phyloP scores from a whole-genome alignment of 2,329 filamentous ascomycete species.

The Malbranchea zuffiana region DNA sequence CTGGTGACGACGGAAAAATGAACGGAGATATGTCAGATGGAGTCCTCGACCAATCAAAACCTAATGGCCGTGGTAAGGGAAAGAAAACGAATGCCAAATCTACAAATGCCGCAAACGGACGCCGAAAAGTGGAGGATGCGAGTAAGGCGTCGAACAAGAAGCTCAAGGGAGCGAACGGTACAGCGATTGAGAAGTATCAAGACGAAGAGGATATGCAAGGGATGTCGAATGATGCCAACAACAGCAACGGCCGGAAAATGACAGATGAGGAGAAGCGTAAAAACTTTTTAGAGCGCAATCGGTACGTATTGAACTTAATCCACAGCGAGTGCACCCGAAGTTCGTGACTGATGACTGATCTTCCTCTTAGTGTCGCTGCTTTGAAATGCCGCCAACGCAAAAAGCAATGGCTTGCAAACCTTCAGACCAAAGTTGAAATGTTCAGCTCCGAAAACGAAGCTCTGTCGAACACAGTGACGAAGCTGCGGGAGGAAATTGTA shows the following conservation, averaged over 20 bases:
- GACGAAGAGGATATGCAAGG: slow-evolving; percentile 65
- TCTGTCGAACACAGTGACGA: slow-evolving; percentile 69
- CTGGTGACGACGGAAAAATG: slow-evolving; percentile 36
- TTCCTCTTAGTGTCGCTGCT: slow-evolving; percentile 63
- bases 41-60: slow-evolving; percentile 55
- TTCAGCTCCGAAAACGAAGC: slow-evolving; percentile 87
- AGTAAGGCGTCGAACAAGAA: slow-evolving; percentile 65
- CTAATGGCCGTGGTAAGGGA: slow-evolving; percentile 53
- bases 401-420: slow-evolving; percentile 95
- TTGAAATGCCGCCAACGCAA: slow-evolving; percentile 95
- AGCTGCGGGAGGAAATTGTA: slow-evolving; percentile 83
- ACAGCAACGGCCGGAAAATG: slow-evolving; percentile 60
- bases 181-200: slow-evolving; percentile 39
- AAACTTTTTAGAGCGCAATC: slow-evolving; percentile 92
- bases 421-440: slow-evolving; percentile 88
- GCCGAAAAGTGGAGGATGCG: slow-evolving; percentile 69
- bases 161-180: slow-evolving; percentile 48
- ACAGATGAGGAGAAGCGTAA: slow-evolving; percentile 97
- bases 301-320: slow-evolving; percentile 46
- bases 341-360: slow-evolving; percentile 21
- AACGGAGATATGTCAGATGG: slow-evolving; percentile 63
- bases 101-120: slow-evolving; percentile 46
- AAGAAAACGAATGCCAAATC: slow-evolving; percentile 51
- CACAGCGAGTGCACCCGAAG: background rate
- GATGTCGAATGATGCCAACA: slow-evolving; percentile 29